These are phyloP conservation scores for Coffea eugenioides DNA, from an alignment of 257 asterid species.

Conservation along the genomic window DNA sequence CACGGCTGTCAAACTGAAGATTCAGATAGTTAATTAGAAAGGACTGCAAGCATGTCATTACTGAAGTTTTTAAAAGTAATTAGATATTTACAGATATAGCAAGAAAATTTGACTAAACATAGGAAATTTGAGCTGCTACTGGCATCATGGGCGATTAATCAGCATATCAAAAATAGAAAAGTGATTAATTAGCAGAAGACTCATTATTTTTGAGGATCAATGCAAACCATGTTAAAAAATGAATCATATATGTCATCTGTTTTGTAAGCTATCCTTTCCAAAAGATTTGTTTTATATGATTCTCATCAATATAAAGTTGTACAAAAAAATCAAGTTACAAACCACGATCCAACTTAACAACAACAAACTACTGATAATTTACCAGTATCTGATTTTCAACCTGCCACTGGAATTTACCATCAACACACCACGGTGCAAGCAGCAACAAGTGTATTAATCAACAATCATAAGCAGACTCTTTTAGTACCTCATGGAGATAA, in stretches of 20 bases:
- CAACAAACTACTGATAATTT: background rate
- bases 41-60: background rate
- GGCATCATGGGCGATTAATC: background rate
- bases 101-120: background rate
- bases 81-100: background rate
- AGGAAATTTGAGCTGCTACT: background rate
- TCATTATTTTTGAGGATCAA: background rate
- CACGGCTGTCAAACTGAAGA: conserved; percentile 89
- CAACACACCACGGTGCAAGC: background rate
- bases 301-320: background rate
- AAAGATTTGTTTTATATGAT: background rate
- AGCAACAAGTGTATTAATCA: conserved; percentile 6
- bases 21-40: conserved; percentile 19
- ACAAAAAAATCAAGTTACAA: background rate
- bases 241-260: background rate
- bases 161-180: background rate
- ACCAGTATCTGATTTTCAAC: background rate
- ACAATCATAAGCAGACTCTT: background rate
- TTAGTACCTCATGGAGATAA: conserved; percentile 90
- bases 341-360: background rate
- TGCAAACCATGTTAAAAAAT: background rate
- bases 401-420: background rate
- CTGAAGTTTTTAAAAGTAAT: background rate
- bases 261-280: background rate
- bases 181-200: background rate